These are phyloP conservation scores for Annulohypoxylon stygium DNA, from an alignment of 495 filamentous ascomycete species.

Conservation along the genomic window DNA sequence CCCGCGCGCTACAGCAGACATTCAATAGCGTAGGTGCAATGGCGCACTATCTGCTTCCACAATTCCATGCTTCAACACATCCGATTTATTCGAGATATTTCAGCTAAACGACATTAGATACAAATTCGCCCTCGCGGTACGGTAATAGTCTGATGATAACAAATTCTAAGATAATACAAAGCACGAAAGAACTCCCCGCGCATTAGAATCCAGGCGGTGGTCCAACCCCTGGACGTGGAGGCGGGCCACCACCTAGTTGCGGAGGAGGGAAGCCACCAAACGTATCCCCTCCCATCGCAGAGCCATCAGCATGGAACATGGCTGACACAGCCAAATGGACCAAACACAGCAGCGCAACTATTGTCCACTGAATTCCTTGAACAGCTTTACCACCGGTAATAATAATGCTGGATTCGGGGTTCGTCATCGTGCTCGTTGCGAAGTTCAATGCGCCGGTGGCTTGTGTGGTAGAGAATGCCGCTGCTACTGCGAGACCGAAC, in stretches of 20 bases:
- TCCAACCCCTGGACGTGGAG: too few relatives aligned
- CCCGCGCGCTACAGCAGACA: neutral
- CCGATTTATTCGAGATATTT: too few relatives aligned
- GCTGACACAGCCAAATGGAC: neutral
- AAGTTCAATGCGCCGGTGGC: slow-evolving; percentile 8
- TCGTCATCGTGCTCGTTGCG: neutral
- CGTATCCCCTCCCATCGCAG: neutral
- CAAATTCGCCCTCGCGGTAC: too few relatives aligned
- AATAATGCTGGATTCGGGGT: neutral
- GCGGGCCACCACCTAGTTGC: too few relatives aligned
- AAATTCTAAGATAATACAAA: too few relatives aligned
- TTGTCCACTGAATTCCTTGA: slow-evolving; percentile 8
- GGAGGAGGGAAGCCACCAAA: neutral
- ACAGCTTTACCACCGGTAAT: neutral
- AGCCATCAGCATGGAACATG: slow-evolving; percentile 1
- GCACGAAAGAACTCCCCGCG: too few relatives aligned
- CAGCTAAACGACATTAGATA: too few relatives aligned
- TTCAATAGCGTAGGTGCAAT: neutral
- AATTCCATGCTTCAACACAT: too few relatives aligned
- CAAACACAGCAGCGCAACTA: slow-evolving; percentile 8
- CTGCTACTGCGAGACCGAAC: slow-evolving; percentile 7
- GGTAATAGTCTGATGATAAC: too few relatives aligned
- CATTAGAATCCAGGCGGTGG: too few relatives aligned
- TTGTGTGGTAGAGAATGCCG: slow-evolving; percentile 12
- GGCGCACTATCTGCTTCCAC: too few relatives aligned